Conservation (phyloP, 352 stramenopile genomes). For the Pythium insidiosum region DNA sequence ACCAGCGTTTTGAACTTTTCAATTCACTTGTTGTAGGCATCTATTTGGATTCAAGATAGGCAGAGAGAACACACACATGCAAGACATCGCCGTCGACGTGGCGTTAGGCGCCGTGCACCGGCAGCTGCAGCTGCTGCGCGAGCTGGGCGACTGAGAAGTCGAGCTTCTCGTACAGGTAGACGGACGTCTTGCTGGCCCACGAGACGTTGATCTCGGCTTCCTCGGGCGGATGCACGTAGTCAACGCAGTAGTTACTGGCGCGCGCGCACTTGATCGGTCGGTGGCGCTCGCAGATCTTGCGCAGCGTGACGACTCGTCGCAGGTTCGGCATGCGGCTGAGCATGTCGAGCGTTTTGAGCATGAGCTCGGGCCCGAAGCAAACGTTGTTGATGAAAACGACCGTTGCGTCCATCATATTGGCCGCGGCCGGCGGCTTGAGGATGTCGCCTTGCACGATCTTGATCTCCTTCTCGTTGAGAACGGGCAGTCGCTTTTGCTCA, state of each 20-base stretch:
- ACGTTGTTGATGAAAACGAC: slow-evolving; percentile 88
- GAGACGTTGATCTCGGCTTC: slow-evolving; percentile 71
- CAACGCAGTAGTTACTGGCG: slow-evolving; percentile 43
- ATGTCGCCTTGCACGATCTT: slow-evolving; percentile 72
- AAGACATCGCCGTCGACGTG: no score
- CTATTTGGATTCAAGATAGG: no score
- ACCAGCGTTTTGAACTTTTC: no score
- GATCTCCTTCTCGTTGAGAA: slow-evolving; percentile 46
- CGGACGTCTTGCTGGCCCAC: slow-evolving; percentile 66
- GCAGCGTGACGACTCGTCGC: slow-evolving; percentile 59
- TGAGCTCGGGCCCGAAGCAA: slow-evolving; percentile 67
- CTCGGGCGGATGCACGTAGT: slow-evolving; percentile 62
- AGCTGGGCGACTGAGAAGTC: slow-evolving; percentile 33
- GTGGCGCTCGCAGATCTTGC: slow-evolving; percentile 77
- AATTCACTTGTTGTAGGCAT: no score
- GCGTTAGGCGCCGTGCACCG: no score
- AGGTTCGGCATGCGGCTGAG: slow-evolving; percentile 54
- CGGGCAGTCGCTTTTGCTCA: slow-evolving; percentile 19
- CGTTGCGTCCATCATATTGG: slow-evolving; percentile 59
- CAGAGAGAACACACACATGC: no score
- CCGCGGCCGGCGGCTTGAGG: slow-evolving; percentile 38
- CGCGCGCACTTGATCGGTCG: slow-evolving; percentile 49
- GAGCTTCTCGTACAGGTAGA: slow-evolving; percentile 67
- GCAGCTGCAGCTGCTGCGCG: slow-evolving; percentile 26
- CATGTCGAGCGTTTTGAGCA: slow-evolving; percentile 63